These are phyloP conservation scores for Cercophora scortea DNA, from an alignment of 495 filamentous ascomycete genomes.

Conservation along the genomic window DNA sequence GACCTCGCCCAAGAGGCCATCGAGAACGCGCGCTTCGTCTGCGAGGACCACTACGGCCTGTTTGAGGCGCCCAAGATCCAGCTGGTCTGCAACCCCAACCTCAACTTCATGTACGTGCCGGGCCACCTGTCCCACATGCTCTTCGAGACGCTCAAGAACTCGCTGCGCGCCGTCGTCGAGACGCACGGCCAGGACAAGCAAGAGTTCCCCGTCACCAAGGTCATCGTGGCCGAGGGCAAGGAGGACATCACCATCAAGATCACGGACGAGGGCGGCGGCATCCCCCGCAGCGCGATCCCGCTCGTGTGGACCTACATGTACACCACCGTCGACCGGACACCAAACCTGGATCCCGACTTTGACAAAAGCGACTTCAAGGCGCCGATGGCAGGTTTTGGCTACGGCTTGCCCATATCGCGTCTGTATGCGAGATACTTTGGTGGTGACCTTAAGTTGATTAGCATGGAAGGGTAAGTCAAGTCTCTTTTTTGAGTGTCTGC, in stretches of 20 bases:
- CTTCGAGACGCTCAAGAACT: slow-evolving; percentile 98
- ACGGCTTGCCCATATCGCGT: slow-evolving; percentile 86
- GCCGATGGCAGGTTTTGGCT: slow-evolving; percentile 97
- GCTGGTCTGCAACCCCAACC: slow-evolving; percentile 83
- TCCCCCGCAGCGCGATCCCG: slow-evolving; percentile 83
- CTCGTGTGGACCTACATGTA: slow-evolving; percentile 99
- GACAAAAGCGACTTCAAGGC: slow-evolving; percentile 99
- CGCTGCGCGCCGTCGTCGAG: slow-evolving; percentile 91
- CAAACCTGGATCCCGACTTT: slow-evolving; percentile 91
- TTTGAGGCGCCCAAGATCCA: slow-evolving; percentile 97
- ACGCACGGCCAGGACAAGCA: slow-evolving; percentile 91
- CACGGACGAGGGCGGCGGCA: slow-evolving; percentile 92
- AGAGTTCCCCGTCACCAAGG: slow-evolving; percentile 91
- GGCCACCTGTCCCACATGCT: slow-evolving; percentile 98
- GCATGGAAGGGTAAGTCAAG: slow-evolving; percentile 97
- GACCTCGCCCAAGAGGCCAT: slow-evolving; percentile 96
- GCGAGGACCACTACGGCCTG: slow-evolving; percentile 96
- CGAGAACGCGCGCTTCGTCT: slow-evolving; percentile 96
- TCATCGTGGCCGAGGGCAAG: slow-evolving; percentile 93
- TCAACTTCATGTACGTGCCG: slow-evolving; percentile 99
- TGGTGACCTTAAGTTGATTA: slow-evolving; percentile 93
- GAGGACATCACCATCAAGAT: slow-evolving; percentile 99
- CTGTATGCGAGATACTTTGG: slow-evolving; percentile 97
- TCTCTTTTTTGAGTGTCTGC: background rate
- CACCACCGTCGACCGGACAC: slow-evolving; percentile 93